Evolutionary conservation across 768 basidiomycete genomes (phyloP).

Genomic region (Lactarius evosmus): DNA sequence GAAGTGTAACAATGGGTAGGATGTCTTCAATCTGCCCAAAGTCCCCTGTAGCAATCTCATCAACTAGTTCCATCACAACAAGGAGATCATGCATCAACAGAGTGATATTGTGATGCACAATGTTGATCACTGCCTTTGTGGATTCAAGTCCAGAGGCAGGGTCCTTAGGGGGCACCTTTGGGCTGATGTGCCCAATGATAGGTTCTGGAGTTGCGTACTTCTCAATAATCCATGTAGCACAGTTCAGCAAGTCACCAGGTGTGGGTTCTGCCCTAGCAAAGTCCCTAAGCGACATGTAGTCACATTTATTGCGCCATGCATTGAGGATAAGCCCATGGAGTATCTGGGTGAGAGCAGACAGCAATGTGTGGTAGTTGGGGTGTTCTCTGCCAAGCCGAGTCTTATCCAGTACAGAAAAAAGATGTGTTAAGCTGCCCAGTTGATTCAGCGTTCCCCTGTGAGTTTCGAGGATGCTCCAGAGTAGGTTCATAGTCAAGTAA

Average conservation of each 20-base stretch:
- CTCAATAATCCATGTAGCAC: no score
- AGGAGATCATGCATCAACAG: not conserved
- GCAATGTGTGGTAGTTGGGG: not conserved
- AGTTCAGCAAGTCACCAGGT: not conserved
- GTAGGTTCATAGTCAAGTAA: not conserved
- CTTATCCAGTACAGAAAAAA: not conserved
- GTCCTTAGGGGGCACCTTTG: not conserved
- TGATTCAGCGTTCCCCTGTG: not conserved
- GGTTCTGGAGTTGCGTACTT: not conserved
- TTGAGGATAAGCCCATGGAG: not conserved
- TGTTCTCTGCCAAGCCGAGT: not conserved
- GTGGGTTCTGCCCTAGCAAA: not conserved
- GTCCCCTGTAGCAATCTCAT: not conserved
- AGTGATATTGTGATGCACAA: no score
- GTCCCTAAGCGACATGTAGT: not conserved
- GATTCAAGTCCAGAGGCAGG: no score
- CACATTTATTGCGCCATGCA: not conserved
- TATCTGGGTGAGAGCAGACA: not conserved
- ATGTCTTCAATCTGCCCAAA: slow-evolving; percentile 2
- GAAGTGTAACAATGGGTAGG: not conserved
- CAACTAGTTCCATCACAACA: not conserved
- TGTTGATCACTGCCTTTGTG: no score
- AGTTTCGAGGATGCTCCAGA: not conserved
- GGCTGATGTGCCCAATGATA: not conserved
- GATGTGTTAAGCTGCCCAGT: not conserved